Conservation (phyloP, 1,284 basidiomycete species). For the Cystobasidium pallidum region DNA sequence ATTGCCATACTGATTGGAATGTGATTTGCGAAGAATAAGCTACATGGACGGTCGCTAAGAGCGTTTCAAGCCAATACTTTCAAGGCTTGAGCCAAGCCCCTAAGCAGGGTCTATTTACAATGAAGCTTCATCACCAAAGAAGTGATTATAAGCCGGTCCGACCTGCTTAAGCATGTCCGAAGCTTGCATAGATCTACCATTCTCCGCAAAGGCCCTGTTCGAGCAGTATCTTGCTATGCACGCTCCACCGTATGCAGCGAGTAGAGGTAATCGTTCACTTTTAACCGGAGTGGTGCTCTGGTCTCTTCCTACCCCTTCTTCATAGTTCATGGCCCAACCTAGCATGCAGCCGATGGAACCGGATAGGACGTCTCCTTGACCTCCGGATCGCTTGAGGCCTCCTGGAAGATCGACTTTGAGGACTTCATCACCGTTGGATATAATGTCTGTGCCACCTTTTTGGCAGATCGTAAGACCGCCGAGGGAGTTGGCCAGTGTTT, state of each 20-base stretch:
- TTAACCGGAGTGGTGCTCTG: constrained; percentile 51
- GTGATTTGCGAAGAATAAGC: not conserved
- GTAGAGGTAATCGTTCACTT: constrained; percentile 68
- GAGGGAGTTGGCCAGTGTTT: constrained; percentile 69
- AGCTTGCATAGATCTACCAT: constrained; percentile 82
- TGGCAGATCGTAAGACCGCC: constrained; percentile 90
- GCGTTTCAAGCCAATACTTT: not conserved
- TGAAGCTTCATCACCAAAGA: constrained; percentile 48
- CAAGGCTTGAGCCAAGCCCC: not conserved
- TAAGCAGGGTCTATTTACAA: not conserved
- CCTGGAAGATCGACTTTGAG: constrained; percentile 72
- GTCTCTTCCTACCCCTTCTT: constrained; percentile 67
- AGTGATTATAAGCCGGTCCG: constrained; percentile 56
- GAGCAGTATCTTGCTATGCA: constrained; percentile 84
- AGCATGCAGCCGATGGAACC: constrained; percentile 85
- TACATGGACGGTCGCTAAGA: not conserved
- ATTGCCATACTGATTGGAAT: not conserved
- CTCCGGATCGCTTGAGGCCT: constrained; percentile 88
- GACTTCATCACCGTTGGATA: constrained; percentile 62
- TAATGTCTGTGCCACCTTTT: constrained; percentile 76
- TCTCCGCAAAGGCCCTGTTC: constrained; percentile 70
- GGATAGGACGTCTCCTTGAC: constrained; percentile 91
- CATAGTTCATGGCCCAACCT: constrained; percentile 92
- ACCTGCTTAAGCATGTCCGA: constrained; percentile 70
- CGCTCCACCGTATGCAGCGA: constrained; percentile 85